These are phyloP conservation scores for Auricularia sp. DNA, from an alignment of 768 basidiomycete genomes.

Conservation along the genomic window DNA sequence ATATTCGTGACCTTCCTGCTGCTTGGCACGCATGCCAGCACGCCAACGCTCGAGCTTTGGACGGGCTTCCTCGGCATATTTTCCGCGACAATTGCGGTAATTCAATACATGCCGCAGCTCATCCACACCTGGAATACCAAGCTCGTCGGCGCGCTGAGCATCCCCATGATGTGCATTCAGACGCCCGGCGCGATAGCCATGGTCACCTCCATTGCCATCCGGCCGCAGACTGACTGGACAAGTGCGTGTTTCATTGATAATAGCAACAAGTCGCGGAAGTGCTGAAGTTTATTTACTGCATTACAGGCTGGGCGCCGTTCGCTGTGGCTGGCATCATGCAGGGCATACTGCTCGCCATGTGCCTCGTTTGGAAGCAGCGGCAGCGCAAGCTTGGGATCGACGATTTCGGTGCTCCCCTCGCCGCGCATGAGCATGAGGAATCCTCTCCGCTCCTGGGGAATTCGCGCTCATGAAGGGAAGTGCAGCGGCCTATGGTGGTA, in stretches of 20 bases:
- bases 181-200: conserved; percentile 84
- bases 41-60: conserved; percentile 43
- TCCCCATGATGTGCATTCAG: conserved; percentile 94
- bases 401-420: conserved; percentile 70
- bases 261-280: too few species aligned
- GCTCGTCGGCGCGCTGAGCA: conserved; percentile 86
- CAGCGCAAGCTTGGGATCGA: conserved; percentile 70
- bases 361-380: conserved; percentile 73
- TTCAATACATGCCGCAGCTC: conserved; percentile 88
- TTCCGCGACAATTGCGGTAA: conserved; percentile 63
- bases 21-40: conserved; percentile 33
- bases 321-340: conserved; percentile 81
- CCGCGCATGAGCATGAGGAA: background rate
- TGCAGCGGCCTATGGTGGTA: background rate
- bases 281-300: too few species aligned
- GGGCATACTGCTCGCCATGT: conserved; percentile 71
- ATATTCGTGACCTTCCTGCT: conserved; percentile 55
- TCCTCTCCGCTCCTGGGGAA: background rate
- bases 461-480: background rate
- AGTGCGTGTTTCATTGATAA: conserved; percentile 22
- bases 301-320: conserved; percentile 67
- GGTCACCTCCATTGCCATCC: conserved; percentile 68
- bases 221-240: conserved; percentile 13
- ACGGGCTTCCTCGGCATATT: conserved; percentile 82
- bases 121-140: conserved; percentile 64